A percentile compares a stretch with the other conserved stretches of the same genome.
Evolutionary conservation across 768 basidiomycete species (phyloP).

Genomic region (Trametes elegans): DNA sequence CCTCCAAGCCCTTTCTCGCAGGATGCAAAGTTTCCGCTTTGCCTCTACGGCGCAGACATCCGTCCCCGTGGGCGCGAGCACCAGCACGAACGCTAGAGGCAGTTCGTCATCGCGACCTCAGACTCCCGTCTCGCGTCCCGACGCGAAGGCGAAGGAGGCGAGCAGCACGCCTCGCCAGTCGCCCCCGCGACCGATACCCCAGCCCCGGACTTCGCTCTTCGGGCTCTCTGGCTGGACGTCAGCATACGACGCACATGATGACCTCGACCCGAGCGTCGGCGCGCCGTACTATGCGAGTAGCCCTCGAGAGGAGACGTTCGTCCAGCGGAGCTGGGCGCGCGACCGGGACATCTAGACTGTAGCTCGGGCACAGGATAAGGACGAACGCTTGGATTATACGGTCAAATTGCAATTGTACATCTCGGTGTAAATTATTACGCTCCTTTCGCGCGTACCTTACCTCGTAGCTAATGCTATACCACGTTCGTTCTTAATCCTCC

Average conservation of each 20-base stretch:
- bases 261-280: background rate
- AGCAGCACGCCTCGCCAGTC: slow-evolving; percentile 13
- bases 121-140: slow-evolving; percentile 1
- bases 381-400: background rate
- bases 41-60: slow-evolving; percentile 24
- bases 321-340: slow-evolving; percentile 18
- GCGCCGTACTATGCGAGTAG: slow-evolving; percentile 15
- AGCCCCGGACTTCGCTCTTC: slow-evolving; percentile 28
- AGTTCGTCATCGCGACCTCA: slow-evolving; percentile 12
- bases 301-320: slow-evolving; percentile 21
- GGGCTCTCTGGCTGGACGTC: slow-evolving; percentile 37
- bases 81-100: slow-evolving; percentile 3
- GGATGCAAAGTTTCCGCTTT: slow-evolving; percentile 31
- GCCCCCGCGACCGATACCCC: slow-evolving; percentile 24
- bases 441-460: background rate
- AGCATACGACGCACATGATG: slow-evolving; percentile 14
- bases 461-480: slow-evolving; percentile 16
- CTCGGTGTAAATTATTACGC: slow-evolving; percentile 15
- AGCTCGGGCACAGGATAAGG: too few relatives aligned
- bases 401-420: slow-evolving; percentile 1
- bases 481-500: background rate
- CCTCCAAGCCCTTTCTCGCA: slow-evolving; percentile 32
- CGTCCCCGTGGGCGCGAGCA: slow-evolving; percentile 25
- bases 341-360: slow-evolving; percentile 12
- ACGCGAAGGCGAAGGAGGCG: slow-evolving; percentile 1